Evolutionary conservation across 805 yeast genomes (phyloP).

Genomic region (Yarrowia sp.): DNA sequence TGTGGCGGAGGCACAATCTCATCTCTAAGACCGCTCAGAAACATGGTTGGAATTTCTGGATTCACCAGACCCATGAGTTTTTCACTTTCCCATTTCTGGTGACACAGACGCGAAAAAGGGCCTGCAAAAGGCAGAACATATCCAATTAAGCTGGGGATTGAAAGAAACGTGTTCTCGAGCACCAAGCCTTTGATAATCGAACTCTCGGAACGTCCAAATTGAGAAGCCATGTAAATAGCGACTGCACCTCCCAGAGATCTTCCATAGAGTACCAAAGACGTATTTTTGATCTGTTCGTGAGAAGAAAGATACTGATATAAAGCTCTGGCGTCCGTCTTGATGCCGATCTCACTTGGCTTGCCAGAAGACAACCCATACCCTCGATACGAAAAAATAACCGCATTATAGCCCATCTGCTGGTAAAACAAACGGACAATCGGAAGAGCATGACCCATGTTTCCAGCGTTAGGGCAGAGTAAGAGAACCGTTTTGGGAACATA

Average conservation of each 20-base stretch:
- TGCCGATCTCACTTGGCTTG: slow-evolving; percentile 67
- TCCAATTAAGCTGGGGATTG: slow-evolving; percentile 57
- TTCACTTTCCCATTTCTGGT: slow-evolving; percentile 83
- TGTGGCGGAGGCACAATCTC: slow-evolving; percentile 91
- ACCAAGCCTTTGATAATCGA: slow-evolving; percentile 58
- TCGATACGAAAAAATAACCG: slow-evolving; percentile 80
- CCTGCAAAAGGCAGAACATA: slow-evolving; percentile 68
- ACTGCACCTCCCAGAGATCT: slow-evolving; percentile 95
- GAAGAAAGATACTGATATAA: slow-evolving; percentile 57
- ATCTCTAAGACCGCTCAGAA: slow-evolving; percentile 71
- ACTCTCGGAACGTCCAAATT: slow-evolving; percentile 43
- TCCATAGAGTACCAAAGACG: slow-evolving; percentile 71
- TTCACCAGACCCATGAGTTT: slow-evolving; percentile 51
- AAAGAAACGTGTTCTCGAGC: slow-evolving; percentile 82
- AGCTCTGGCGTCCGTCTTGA: slow-evolving; percentile 78
- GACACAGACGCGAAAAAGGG: slow-evolving; percentile 59
- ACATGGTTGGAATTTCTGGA: slow-evolving; percentile 58
- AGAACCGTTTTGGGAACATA: slow-evolving; percentile 67
- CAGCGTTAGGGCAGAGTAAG: slow-evolving; percentile 88
- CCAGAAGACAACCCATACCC: slow-evolving; percentile 89
- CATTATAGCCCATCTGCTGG: slow-evolving; percentile 64
- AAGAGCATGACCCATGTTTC: slow-evolving; percentile 87
- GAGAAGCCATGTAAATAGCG: slow-evolving; percentile 72
- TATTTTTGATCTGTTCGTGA: slow-evolving; percentile 52
- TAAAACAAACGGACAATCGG: slow-evolving; percentile 76